These are phyloP conservation scores for Endothia cerciana DNA, from an alignment of 2,329 filamentous ascomycete species.

Conservation along the genomic window DNA sequence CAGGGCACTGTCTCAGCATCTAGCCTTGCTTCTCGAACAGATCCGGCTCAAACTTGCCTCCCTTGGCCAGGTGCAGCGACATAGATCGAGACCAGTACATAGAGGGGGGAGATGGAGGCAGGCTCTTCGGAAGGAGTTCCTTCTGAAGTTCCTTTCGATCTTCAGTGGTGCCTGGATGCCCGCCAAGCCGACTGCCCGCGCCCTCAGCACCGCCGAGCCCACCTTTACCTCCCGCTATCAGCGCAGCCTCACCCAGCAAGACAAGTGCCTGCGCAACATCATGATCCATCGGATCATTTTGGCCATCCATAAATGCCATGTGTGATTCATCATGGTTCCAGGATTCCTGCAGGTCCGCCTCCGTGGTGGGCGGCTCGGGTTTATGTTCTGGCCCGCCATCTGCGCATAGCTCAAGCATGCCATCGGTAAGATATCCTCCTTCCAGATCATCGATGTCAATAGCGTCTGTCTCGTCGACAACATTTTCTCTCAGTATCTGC, in stretches of 20 bases:
- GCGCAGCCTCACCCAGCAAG: not conserved
- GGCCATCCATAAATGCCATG: not conserved
- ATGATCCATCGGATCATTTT: not conserved
- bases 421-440: not conserved
- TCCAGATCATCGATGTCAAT: not conserved
- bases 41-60: not conserved
- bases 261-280: not conserved
- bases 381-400: not conserved
- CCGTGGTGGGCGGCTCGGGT: no score
- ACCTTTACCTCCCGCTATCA: not conserved
- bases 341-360: not conserved
- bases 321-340: not conserved
- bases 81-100: constrained; percentile 14
- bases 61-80: constrained; percentile 11
- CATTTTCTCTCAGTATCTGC: not conserved
- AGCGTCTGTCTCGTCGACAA: not conserved
- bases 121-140: not conserved
- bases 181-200: not conserved
- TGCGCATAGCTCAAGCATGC: not conserved
- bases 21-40: not conserved
- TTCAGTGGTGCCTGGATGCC: not conserved
- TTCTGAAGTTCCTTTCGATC: not conserved
- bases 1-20: not conserved
- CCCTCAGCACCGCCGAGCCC: not conserved
- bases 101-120: not conserved